Evolutionary conservation across 1,284 basidiomycete species (phyloP).

Genomic region (Trametes pubescens): DNA sequence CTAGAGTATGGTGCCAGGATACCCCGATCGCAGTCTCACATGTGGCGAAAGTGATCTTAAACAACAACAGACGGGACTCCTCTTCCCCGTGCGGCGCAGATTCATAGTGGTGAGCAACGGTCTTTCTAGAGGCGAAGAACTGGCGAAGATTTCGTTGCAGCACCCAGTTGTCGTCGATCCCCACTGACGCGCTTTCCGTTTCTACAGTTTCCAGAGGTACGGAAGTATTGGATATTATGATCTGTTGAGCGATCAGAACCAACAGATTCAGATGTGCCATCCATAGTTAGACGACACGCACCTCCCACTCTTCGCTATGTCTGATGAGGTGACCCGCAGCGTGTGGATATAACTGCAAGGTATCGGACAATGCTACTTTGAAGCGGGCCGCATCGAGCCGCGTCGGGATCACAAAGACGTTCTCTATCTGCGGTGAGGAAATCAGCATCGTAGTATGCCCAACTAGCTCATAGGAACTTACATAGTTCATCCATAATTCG

Average conservation of each 20-base stretch:
- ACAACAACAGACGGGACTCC: conserved; percentile 36
- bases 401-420: conserved; percentile 40
- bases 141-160: conserved; percentile 39
- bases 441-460: neutral
- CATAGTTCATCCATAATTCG: conserved; percentile 35
- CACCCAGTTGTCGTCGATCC: conserved; percentile 34
- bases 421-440: conserved; percentile 37
- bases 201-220: conserved; percentile 21
- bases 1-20: conserved; percentile 46
- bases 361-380: conserved; percentile 36
- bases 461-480: conserved; percentile 5
- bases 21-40: conserved; percentile 42
- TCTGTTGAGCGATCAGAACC: neutral
- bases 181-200: neutral
- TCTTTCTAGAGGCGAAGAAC: conserved; percentile 24
- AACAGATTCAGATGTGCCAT: neutral
- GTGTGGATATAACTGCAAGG: conserved; percentile 40
- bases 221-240: conserved; percentile 20
- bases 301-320: conserved; percentile 39
- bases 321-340: conserved; percentile 37
- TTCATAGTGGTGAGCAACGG: neutral
- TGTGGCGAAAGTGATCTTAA: conserved; percentile 40
- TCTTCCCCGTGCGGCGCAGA: conserved; percentile 11
- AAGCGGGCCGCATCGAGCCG: conserved; percentile 37
- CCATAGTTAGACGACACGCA: conserved; percentile 17